These are phyloP conservation scores for Hymenoscyphus infarciens DNA, from an alignment of 2,329 filamentous ascomycete species.

Conservation along the genomic window DNA sequence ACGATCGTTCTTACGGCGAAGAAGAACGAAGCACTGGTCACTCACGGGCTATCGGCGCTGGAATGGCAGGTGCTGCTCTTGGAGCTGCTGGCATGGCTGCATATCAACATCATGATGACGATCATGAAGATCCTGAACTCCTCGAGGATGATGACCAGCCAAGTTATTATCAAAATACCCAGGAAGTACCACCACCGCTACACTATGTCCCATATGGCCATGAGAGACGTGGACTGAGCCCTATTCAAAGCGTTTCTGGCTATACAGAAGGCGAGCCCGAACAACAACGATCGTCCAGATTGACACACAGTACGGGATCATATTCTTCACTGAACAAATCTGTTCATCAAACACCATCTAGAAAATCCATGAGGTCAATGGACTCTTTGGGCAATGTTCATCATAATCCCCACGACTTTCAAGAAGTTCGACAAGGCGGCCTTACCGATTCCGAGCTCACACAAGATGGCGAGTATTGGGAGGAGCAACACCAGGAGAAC, in stretches of 20 bases:
- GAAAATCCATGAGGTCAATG: slow-evolving; percentile 49
- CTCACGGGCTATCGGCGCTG: slow-evolving; percentile 22
- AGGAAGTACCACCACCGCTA: slow-evolving; percentile 61
- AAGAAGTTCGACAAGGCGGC: slow-evolving; percentile 33
- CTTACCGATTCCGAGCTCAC: slow-evolving; percentile 45
- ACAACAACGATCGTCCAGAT: slow-evolving; percentile 55
- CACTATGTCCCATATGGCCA: slow-evolving; percentile 67
- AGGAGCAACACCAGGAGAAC: slow-evolving; percentile 36
- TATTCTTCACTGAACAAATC: slow-evolving; percentile 62
- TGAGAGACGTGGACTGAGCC: slow-evolving; percentile 72
- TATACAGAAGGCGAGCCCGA: slow-evolving; percentile 67
- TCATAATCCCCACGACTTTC: slow-evolving; percentile 34
- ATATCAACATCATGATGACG: slow-evolving; percentile 35
- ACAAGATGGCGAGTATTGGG: slow-evolving; percentile 37
- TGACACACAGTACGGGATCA: slow-evolving; percentile 51
- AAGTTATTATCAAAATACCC: slow-evolving; percentile 41
- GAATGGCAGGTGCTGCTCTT: slow-evolving; percentile 30
- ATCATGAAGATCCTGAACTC: slow-evolving; percentile 31
- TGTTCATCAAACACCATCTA: slow-evolving; percentile 46
- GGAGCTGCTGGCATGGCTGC: slow-evolving; percentile 40
- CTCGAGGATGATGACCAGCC: slow-evolving; percentile 34
- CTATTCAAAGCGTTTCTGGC: slow-evolving; percentile 88
- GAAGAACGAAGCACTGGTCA: slow-evolving; percentile 34
- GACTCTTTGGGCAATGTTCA: slow-evolving; percentile 31
- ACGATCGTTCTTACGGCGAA: slow-evolving; percentile 28